Conservation (phyloP, 2,329 filamentous ascomycete genomes). For the Fusarium citri region DNA sequence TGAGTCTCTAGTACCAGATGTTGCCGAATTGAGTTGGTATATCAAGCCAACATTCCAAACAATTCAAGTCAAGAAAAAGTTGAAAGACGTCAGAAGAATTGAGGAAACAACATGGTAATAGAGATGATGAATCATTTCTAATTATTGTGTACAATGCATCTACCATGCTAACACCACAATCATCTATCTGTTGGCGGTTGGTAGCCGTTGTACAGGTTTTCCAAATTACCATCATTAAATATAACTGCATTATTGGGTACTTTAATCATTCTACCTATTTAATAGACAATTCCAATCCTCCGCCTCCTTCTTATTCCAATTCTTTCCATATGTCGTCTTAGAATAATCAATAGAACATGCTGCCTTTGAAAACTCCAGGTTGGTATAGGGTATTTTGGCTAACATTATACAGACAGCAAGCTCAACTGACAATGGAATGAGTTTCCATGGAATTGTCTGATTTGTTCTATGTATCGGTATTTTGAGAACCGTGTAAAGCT, state of each 20-base stretch:
- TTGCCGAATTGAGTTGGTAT: not conserved
- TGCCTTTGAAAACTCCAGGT: not conserved
- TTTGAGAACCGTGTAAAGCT: not conserved
- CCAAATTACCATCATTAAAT: not conserved
- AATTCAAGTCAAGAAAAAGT: not conserved
- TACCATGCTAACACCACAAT: not conserved
- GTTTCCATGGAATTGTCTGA: accelerated
- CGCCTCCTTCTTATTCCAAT: not conserved
- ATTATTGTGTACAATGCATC: not conserved
- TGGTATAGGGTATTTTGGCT: not conserved
- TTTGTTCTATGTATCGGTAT: not conserved
- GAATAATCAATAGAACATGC: not conserved
- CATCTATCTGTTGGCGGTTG: too few species aligned
- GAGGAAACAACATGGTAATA: not conserved
- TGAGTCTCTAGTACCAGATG: not conserved
- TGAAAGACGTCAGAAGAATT: not conserved
- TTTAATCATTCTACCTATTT: not conserved
- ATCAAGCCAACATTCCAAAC: not conserved
- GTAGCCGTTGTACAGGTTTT: not conserved
- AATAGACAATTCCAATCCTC: not conserved
- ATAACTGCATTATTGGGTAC: not conserved
- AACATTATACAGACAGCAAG: not conserved
- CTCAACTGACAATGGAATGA: not conserved
- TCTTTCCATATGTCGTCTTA: not conserved
- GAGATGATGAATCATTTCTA: not conserved